Evolutionary conservation across 768 basidiomycete genomes (phyloP).

Genomic region (Collybia mongolica): DNA sequence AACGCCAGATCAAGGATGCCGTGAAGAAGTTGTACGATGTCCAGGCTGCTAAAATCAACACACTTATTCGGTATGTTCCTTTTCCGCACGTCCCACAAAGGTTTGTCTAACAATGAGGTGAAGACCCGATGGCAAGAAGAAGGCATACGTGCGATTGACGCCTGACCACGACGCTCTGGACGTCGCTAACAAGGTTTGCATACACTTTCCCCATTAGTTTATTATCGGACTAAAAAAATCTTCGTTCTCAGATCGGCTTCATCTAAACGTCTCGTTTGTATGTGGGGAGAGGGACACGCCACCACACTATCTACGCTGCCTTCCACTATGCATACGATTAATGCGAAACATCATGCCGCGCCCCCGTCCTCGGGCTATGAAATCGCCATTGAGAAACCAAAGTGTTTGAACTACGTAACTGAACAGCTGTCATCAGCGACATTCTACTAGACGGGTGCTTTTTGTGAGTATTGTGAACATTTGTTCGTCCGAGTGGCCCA

Average conservation of each 20-base stretch:
- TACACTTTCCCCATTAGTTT: too few relatives aligned
- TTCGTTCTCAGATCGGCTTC: constrained; percentile 75
- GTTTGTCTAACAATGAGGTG: neutral
- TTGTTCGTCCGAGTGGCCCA: too few relatives aligned
- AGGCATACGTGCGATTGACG: constrained; percentile 96
- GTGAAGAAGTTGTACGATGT: constrained; percentile 99
- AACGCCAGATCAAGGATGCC: constrained; percentile 98
- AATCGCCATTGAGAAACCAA: too few relatives aligned
- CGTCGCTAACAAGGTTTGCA: constrained; percentile 92
- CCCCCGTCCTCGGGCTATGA: too few relatives aligned
- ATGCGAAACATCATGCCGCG: too few relatives aligned
- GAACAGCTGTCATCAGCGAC: too few relatives aligned
- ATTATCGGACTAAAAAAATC: neutral
- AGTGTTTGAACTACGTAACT: too few relatives aligned
- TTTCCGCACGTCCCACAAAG: neutral
- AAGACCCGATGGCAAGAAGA: constrained; percentile 98
- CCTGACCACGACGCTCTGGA: constrained; percentile 96
- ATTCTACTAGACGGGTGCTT: too few relatives aligned
- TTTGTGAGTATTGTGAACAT: too few relatives aligned
- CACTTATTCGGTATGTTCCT: constrained; percentile 84
- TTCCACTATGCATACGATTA: too few relatives aligned
- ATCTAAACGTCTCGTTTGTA: constrained; percentile 51
- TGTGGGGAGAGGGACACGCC: constrained; percentile 1
- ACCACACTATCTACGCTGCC: neutral
- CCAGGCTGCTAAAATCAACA: constrained; percentile 95